Percentiles rank a stretch among this genome's conserved stretches.
phyloP scores from a whole-genome alignment of 2,329 filamentous ascomycete genomes.

The Neonectria neomacrospora region DNA sequence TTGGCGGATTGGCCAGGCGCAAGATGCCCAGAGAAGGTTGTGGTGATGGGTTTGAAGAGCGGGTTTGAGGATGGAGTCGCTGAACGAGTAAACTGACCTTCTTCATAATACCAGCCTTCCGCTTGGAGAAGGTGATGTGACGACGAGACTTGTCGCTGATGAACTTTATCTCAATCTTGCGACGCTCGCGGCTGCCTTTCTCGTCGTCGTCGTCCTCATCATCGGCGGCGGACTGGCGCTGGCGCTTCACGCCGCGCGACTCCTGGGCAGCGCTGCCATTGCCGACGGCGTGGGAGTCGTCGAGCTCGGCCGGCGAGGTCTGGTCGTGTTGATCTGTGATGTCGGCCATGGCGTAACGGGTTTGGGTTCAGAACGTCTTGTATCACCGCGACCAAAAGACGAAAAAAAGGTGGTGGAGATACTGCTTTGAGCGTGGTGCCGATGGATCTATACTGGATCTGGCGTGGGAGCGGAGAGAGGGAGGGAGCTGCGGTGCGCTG shows the following conservation, averaged over 20 bases:
- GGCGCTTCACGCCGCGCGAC: slow-evolving; percentile 88
- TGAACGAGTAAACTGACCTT: slow-evolving; percentile 74
- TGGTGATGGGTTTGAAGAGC: slow-evolving; percentile 4
- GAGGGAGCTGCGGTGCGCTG: slow-evolving; percentile 59
- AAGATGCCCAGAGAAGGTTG: background rate
- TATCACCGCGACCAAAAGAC: slow-evolving; percentile 51
- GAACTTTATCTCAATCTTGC: slow-evolving; percentile 99
- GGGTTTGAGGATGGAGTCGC: slow-evolving; percentile 6
- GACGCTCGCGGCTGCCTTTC: slow-evolving; percentile 95
- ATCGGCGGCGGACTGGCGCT: slow-evolving; percentile 83
- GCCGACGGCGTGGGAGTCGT: slow-evolving; percentile 76
- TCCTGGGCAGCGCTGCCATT: slow-evolving; percentile 78
- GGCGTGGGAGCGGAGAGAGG: slow-evolving; percentile 62
- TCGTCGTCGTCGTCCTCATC: slow-evolving; percentile 98
- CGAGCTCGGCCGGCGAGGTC: slow-evolving; percentile 77
- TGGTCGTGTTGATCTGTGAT: slow-evolving; percentile 83
- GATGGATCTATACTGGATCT: slow-evolving; percentile 74
- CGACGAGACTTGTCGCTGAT: slow-evolving; percentile 99
- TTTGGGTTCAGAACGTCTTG: slow-evolving; percentile 41
- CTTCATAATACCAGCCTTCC: slow-evolving; percentile 99
- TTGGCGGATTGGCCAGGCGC: background rate
- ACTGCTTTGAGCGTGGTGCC: slow-evolving; percentile 73
- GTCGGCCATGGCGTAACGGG: slow-evolving; percentile 72
- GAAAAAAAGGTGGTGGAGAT: slow-evolving; percentile 70
- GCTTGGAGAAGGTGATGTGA: slow-evolving; percentile 99